A percentile compares a stretch with the other conserved stretches of the same genome.
These are phyloP conservation scores for Gracilaria domingensis DNA, from an alignment of 23 red algal species.

Conservation along the genomic window DNA sequence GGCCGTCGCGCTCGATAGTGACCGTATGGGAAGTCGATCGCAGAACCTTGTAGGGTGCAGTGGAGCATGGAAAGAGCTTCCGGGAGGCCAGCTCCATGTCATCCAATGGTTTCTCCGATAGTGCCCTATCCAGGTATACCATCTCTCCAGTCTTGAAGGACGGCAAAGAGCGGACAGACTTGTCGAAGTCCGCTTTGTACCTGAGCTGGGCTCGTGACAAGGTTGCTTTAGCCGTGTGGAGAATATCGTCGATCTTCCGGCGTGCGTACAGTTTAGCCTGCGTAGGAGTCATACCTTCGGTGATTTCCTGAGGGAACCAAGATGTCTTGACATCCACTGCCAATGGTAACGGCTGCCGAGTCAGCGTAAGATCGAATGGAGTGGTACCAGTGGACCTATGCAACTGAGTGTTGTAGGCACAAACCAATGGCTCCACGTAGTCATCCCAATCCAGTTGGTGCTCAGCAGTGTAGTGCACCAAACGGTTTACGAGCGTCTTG, in stretches of 20 bases:
- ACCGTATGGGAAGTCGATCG: not conserved
- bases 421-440: constrained; percentile 22
- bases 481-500: not conserved
- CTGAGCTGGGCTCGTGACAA: not conserved
- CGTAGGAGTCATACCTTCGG: not conserved
- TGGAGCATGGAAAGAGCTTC: not conserved
- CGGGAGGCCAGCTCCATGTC: not conserved
- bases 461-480: constrained; percentile 22
- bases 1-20: not conserved
- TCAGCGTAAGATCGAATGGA: constrained; percentile 36
- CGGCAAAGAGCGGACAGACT: not conserved
- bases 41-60: not conserved
- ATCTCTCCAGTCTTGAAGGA: not conserved
- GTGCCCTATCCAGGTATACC: not conserved
- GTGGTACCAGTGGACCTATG: constrained; percentile 30
- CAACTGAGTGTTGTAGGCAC: constrained; percentile 47
- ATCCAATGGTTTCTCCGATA: not conserved
- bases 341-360: not conserved
- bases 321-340: not conserved
- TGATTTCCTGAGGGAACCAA: not conserved
- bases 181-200: constrained; percentile 30
- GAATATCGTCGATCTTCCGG: not conserved
- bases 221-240: not conserved
- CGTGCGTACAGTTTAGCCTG: not conserved
- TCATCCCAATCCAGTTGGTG: constrained; percentile 41